phyloP scores from a whole-genome alignment of 129 eudicot genomes.

The Logfia minima region DNA sequence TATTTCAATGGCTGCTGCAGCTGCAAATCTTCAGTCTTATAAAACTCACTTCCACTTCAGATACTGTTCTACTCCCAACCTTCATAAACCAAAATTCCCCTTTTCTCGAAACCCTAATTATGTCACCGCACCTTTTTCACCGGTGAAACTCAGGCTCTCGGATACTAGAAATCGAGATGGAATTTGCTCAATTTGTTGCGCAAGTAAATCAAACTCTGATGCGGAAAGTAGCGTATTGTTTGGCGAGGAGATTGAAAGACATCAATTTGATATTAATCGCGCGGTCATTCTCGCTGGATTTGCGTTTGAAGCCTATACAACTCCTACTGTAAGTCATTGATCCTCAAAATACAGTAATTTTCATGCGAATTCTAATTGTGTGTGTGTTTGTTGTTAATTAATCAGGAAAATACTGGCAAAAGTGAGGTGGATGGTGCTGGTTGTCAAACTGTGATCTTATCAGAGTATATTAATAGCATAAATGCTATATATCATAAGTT shows the following conservation, averaged over 20 bases:
- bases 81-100: conserved; percentile 35
- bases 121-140: conserved; percentile 17
- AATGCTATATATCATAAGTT: background rate
- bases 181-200: conserved; percentile 22
- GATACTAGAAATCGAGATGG: conserved; percentile 16
- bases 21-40: conserved; percentile 36
- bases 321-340: conserved; percentile 51
- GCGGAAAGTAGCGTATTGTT: conserved; percentile 17
- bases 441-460: conserved; percentile 64
- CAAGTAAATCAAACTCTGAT: conserved; percentile 34
- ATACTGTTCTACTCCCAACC: conserved; percentile 21
- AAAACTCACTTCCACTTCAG: conserved; percentile 34
- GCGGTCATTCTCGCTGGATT: conserved; percentile 93
- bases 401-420: conserved; percentile 63
- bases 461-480: conserved; percentile 47
- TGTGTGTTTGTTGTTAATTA: conserved; percentile 4
- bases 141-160: conserved; percentile 35
- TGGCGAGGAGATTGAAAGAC: conserved; percentile 47
- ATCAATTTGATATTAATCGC: conserved; percentile 77
- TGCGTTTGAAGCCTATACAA: conserved; percentile 90
- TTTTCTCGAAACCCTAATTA: conserved; percentile 39
- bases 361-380: background rate
- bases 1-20: conserved; percentile 41
- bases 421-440: conserved; percentile 81
- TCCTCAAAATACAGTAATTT: background rate